These are phyloP conservation scores for Suillus plorans DNA, from an alignment of 768 basidiomycete genomes.

Conservation along the genomic window DNA sequence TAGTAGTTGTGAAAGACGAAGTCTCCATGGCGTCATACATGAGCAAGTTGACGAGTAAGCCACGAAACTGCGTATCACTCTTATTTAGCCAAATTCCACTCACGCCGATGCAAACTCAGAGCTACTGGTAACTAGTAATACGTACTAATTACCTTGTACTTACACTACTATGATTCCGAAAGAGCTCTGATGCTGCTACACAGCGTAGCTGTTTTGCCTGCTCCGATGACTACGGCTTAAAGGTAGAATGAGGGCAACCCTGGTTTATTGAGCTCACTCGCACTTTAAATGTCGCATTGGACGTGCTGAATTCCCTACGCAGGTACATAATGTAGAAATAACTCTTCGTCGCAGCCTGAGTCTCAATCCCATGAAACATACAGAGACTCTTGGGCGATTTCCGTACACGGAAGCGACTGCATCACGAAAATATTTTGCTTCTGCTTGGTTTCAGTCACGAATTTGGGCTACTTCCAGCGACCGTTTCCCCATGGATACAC, in stretches of 20 bases:
- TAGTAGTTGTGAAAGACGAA: not conserved
- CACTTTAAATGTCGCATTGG: not conserved
- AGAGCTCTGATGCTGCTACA: too few relatives aligned
- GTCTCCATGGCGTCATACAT: too few relatives aligned
- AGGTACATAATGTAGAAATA: not conserved
- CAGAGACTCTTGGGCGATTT: not conserved
- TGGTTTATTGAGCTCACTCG: not conserved
- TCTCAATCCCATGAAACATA: not conserved
- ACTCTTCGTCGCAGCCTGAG: not conserved
- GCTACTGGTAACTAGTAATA: too few relatives aligned
- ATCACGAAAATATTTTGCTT: slow-evolving; percentile 28
- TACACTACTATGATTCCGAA: too few relatives aligned
- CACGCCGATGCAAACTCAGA: not conserved
- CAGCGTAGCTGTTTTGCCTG: too few relatives aligned
- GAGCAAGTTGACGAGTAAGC: not conserved
- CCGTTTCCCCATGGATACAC: slow-evolving; percentile 36
- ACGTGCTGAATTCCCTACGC: not conserved
- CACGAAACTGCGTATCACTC: not conserved
- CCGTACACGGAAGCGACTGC: slow-evolving; percentile 24
- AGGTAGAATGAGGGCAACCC: slow-evolving; percentile 6
- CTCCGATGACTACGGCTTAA: too few relatives aligned
- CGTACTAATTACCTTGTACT: too few relatives aligned
- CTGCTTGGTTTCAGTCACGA: slow-evolving; percentile 28
- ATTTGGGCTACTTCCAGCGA: slow-evolving; percentile 30
- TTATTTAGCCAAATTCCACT: too few relatives aligned